Conservation (phyloP, 768 basidiomycete genomes). For the Suillus placidus region DNA sequence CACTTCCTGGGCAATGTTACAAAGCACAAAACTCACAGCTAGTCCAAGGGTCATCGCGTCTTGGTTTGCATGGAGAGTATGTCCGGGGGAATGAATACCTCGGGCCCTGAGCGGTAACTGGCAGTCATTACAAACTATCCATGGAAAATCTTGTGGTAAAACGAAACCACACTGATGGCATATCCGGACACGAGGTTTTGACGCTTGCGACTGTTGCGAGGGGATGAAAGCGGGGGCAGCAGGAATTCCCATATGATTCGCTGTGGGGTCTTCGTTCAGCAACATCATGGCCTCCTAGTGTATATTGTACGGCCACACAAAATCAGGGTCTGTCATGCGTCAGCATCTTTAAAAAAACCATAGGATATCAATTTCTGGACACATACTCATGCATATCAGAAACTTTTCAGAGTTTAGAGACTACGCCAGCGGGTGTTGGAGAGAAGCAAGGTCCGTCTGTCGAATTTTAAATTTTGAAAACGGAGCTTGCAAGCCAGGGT, state of each 20-base stretch:
- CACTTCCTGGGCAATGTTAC: not conserved
- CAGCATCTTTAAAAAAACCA: not conserved
- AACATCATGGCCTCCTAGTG: not conserved
- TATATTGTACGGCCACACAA: not conserved
- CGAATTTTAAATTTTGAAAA: no score
- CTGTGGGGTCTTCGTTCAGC: not conserved
- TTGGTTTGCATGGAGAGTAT: not conserved
- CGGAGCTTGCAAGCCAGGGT: not conserved
- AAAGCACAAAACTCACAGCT: conserved; percentile 9
- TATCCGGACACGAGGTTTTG: conserved; percentile 2
- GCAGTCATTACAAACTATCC: conserved; percentile 9
- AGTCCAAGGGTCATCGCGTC: not conserved
- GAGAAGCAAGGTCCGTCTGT: not conserved
- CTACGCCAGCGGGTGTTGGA: not conserved
- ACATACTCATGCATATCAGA: conserved; percentile 3
- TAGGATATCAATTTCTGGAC: not conserved
- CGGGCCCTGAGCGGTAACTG: not conserved
- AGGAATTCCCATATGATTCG: conserved; percentile 5
- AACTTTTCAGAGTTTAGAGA: not conserved
- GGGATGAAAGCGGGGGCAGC: conserved; percentile 2
- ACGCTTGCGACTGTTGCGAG: not conserved
- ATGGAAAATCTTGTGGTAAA: conserved; percentile 1
- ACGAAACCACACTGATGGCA: conserved; percentile 2
- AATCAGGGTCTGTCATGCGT: not conserved
- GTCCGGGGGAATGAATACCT: no score